A percentile compares a stretch with the other conserved stretches of the same genome.
phyloP scores from a whole-genome alignment of 2,329 filamentous ascomycete genomes.

The Lachnellula suecica region DNA sequence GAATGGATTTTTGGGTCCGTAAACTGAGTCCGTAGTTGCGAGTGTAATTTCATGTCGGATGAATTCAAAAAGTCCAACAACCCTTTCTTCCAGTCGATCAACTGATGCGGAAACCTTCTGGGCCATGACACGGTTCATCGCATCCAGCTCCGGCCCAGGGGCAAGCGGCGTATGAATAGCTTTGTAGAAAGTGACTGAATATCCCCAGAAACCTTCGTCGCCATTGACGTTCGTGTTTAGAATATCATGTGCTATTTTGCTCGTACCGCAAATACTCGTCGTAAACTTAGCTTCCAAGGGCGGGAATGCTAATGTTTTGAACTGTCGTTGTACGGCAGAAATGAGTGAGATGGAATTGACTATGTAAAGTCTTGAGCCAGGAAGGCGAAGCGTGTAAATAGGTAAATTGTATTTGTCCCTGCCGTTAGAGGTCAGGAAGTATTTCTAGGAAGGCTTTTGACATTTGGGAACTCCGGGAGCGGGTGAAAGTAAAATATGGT shows the following conservation, averaged over 20 bases:
- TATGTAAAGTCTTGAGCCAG: slow-evolving; percentile 42
- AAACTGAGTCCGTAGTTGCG: slow-evolving; percentile 40
- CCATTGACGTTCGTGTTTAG: slow-evolving; percentile 33
- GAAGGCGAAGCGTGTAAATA: slow-evolving; percentile 42
- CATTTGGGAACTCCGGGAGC: no score
- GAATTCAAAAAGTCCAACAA: slow-evolving; percentile 31
- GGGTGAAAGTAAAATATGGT: no score
- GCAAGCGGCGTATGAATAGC: slow-evolving; percentile 35
- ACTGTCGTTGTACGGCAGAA: slow-evolving; percentile 38
- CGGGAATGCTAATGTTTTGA: slow-evolving; percentile 37
- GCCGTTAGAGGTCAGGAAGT: neutral
- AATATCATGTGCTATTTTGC: slow-evolving; percentile 31
- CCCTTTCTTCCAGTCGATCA: slow-evolving; percentile 18
- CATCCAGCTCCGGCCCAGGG: slow-evolving; percentile 33
- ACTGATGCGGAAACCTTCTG: slow-evolving; percentile 26
- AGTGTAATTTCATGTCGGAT: slow-evolving; percentile 18
- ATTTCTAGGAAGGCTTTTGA: neutral
- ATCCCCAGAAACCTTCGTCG: slow-evolving; percentile 32
- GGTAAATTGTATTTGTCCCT: slow-evolving; percentile 23
- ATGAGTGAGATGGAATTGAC: slow-evolving; percentile 39
- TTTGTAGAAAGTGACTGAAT: slow-evolving; percentile 35
- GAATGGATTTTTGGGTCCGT: slow-evolving; percentile 42
- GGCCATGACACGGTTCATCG: slow-evolving; percentile 37
- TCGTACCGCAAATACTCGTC: slow-evolving; percentile 14
- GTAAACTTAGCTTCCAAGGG: slow-evolving; percentile 33